Evolutionary conservation across 495 filamentous ascomycete genomes (phyloP).

Genomic region (Pseudoneurospora amorphoporcata): DNA sequence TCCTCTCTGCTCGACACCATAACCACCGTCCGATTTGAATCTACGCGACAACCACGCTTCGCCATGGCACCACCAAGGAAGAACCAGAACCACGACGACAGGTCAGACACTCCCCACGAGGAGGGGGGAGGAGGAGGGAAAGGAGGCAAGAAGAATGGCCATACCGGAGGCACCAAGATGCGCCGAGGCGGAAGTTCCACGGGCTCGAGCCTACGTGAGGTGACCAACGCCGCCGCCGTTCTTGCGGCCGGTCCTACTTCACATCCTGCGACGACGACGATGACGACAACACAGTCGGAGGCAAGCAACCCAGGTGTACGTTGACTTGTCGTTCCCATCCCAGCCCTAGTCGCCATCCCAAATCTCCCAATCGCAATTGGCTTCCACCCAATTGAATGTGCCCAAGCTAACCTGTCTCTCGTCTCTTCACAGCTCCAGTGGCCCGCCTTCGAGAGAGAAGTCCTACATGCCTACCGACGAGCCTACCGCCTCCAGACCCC

Average conservation of each 20-base stretch:
- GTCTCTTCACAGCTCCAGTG: constrained; percentile 53
- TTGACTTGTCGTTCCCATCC: neutral
- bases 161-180: constrained; percentile 29
- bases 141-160: constrained; percentile 30
- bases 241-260: constrained; percentile 12
- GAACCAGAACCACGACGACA: constrained; percentile 31
- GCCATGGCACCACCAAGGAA: constrained; percentile 29
- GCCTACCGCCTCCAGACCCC: constrained; percentile 65
- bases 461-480: constrained; percentile 74
- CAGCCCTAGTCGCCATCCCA: neutral
- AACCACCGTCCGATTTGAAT: neutral
- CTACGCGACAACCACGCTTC: neutral
- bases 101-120: constrained; percentile 30
- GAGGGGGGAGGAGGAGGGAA: neutral
- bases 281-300: constrained; percentile 12
- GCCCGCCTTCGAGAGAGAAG: constrained; percentile 57
- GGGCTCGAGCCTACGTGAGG: constrained; percentile 34
- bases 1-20: neutral
- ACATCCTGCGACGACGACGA: constrained; percentile 9
- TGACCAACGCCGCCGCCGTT: constrained; percentile 20
- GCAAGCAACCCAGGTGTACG: constrained; percentile 21
- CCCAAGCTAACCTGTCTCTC: constrained; percentile 12
- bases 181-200: constrained; percentile 36
- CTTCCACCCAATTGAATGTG: neutral
- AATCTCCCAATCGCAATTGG: neutral